Conservation (phyloP, 2,329 filamentous ascomycete genomes). For the Trichoderma oligosporum region DNA sequence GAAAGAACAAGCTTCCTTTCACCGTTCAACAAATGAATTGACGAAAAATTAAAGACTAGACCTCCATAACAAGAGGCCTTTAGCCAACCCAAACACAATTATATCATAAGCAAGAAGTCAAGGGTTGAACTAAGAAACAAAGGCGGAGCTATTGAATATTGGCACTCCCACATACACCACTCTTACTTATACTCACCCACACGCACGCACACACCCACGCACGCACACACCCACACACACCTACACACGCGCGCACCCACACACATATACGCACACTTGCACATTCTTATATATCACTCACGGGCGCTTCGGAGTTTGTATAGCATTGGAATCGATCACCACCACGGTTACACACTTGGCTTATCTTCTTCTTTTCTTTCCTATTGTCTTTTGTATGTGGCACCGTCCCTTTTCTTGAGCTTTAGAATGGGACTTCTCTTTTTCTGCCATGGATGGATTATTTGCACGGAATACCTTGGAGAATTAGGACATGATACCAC, state of each 20-base stretch:
- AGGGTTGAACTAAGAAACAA: not conserved
- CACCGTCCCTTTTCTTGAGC: not conserved
- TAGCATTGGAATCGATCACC: conserved; percentile 24
- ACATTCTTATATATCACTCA: conserved; percentile 16
- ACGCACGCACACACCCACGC: not conserved
- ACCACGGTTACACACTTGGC: conserved; percentile 6
- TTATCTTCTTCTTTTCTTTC: conserved; percentile 1
- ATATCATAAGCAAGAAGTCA: conserved; percentile 7
- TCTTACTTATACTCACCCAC: too few relatives aligned
- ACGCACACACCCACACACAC: not conserved
- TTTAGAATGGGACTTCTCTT: conserved; percentile 7
- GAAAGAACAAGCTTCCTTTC: not conserved
- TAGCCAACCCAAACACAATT: not conserved
- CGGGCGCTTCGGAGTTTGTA: conserved; percentile 26
- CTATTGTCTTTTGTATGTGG: not conserved
- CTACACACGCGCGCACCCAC: not conserved
- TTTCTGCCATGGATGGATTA: conserved; percentile 2
- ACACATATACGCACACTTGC: not conserved
- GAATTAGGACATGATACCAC: conserved; percentile 16
- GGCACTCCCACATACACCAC: not conserved
- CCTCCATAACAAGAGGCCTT: not conserved
- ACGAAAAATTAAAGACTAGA: conserved; percentile 3
- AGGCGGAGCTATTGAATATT: conserved; percentile 3
- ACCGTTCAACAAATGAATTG: conserved; percentile 1
- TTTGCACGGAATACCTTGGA: not conserved